Conservation (phyloP, 1,284 basidiomycete species). For the Ceratobasidium sp. region DNA sequence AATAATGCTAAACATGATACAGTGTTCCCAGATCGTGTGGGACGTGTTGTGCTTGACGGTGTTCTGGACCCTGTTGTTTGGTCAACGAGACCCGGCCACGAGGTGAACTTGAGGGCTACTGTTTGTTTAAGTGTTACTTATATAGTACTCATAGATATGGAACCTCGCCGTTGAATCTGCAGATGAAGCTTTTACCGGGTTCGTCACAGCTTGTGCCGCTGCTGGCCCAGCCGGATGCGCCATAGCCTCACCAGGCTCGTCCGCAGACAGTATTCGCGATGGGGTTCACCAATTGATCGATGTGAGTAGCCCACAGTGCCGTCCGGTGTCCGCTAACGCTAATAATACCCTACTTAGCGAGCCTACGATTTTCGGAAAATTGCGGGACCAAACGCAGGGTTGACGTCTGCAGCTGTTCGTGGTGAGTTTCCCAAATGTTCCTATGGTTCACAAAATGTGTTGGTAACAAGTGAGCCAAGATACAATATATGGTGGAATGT, state of each 20-base stretch:
- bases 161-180: not conserved
- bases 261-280: too few relatives aligned
- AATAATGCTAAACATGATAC: not conserved
- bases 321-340: too few relatives aligned
- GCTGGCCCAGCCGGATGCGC: conserved; percentile 36
- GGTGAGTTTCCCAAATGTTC: too few relatives aligned
- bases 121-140: not conserved
- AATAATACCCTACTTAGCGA: too few relatives aligned
- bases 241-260: not conserved
- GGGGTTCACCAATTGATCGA: too few relatives aligned
- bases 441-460: too few relatives aligned
- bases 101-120: not conserved
- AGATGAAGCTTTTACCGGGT: conserved; percentile 15
- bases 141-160: not conserved
- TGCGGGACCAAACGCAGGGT: too few relatives aligned
- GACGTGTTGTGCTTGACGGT: conserved; percentile 42
- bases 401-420: too few relatives aligned
- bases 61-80: conserved; percentile 33
- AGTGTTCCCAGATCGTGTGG: conserved; percentile 46
- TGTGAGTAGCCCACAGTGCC: too few relatives aligned
- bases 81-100: not conserved
- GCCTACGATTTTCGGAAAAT: too few relatives aligned
- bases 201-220: conserved; percentile 8
- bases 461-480: too few relatives aligned
- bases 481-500: too few relatives aligned